phyloP scores from a whole-genome alignment of 2,329 filamentous ascomycete species.

The Penicillium sp. region DNA sequence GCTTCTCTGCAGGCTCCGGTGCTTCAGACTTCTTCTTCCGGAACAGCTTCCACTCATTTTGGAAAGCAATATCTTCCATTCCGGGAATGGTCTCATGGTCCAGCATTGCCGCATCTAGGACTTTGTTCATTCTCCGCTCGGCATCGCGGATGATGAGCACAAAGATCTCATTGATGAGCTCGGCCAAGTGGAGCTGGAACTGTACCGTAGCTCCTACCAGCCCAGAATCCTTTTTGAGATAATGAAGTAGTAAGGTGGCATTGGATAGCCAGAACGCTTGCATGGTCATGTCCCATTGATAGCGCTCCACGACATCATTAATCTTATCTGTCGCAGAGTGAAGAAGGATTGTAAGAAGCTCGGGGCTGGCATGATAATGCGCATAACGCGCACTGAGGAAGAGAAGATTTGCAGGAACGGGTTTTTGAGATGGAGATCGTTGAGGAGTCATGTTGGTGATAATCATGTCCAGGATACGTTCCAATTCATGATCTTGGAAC shows the following conservation, averaged over 20 bases:
- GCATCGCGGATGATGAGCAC: slow-evolving; percentile 96
- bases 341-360: slow-evolving; percentile 78
- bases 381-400: slow-evolving; percentile 95
- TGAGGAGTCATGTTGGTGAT: slow-evolving; percentile 99
- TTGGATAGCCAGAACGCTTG: slow-evolving; percentile 99
- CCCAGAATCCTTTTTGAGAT: slow-evolving; percentile 90
- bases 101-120: slow-evolving; percentile 88
- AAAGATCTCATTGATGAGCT: slow-evolving; percentile 97
- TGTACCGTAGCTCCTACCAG: slow-evolving; percentile 78
- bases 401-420: slow-evolving; percentile 94
- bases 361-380: slow-evolving; percentile 88
- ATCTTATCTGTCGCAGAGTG: slow-evolving; percentile 92
- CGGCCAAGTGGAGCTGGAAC: slow-evolving; percentile 90
- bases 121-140: slow-evolving; percentile 93
- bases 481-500: slow-evolving; percentile 91
- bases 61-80: slow-evolving; percentile 94
- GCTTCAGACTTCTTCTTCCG: slow-evolving; percentile 87
- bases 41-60: slow-evolving; percentile 98
- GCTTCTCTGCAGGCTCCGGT: slow-evolving; percentile 83
- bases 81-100: slow-evolving; percentile 98
- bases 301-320: slow-evolving; percentile 90
- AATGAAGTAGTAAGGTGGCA: slow-evolving; percentile 90
- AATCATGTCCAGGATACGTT: slow-evolving; percentile 88
- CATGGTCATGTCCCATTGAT: slow-evolving; percentile 99
- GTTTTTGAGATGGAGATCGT: slow-evolving; percentile 93